Percentiles rank a stretch among this genome's conserved stretches.
These are phyloP conservation scores for Cicer cuneatum DNA, from an alignment of 306 rosid species.

Conservation along the genomic window DNA sequence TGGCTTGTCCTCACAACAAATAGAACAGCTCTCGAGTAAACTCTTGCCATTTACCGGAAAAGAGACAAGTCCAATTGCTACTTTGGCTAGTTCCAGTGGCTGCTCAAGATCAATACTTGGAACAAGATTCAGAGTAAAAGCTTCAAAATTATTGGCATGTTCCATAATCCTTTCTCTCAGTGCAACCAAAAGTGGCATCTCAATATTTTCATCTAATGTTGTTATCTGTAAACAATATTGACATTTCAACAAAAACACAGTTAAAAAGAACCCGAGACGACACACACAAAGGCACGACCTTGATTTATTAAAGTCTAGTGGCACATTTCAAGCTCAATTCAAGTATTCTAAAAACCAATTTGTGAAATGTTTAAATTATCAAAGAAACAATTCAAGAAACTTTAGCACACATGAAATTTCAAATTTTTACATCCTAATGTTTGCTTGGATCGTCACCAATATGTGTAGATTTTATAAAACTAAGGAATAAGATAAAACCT, in stretches of 20 bases:
- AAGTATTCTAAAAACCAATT: conserved; percentile 29
- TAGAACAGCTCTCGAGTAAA: conserved; percentile 73
- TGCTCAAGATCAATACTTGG: conserved; percentile 67
- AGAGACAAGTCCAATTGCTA: conserved; percentile 83
- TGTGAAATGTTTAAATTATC: background rate
- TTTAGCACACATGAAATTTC: background rate
- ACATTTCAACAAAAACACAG: conserved; percentile 34
- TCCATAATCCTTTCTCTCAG: conserved; percentile 83
- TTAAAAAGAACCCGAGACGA: conserved; percentile 32
- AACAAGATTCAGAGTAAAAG: conserved; percentile 68
- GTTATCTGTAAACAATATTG: conserved; percentile 65
- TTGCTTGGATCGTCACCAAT: conserved; percentile 13
- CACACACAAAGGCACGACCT: background rate
- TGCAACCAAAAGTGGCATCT: conserved; percentile 72
- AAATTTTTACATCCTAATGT: conserved; percentile 27
- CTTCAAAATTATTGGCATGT: conserved; percentile 69
- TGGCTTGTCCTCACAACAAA: conserved; percentile 89
- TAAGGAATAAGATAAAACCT: conserved; percentile 8
- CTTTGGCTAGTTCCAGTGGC: conserved; percentile 81
- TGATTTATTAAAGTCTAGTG: background rate
- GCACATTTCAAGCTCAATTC: conserved; percentile 4
- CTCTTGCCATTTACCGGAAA: conserved; percentile 59
- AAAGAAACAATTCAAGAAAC: background rate
- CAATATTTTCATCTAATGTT: conserved; percentile 55
- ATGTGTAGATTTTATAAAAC: background rate